Evolutionary conservation across 2,329 filamentous ascomycete genomes (phyloP), one percentile per base, ranked within the genome.

Genomic region (Nothopassalora personata): DNA sequence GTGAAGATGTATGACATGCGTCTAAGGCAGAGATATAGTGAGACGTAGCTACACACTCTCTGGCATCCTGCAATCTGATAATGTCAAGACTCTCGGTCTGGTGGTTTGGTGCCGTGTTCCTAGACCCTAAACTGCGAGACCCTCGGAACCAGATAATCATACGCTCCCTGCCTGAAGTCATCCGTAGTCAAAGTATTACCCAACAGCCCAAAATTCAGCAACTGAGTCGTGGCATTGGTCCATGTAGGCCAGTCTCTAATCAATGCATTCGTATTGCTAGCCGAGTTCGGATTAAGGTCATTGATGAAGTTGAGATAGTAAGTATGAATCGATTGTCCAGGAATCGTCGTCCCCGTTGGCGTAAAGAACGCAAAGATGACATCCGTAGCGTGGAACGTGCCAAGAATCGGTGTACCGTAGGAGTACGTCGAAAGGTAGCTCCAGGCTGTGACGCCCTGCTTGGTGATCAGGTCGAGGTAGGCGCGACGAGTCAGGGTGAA

Each of bases 221-320:
- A 68, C 68, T 83, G 73, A 57, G 62, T 59, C 9, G 52, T 56
- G 19, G 31, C 47, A 13, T 49, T 50, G 79, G 71, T 76, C 81
- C 83, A 87, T 65, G 80, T 72, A 39, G 83, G 83, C 83, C 83
- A 85, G 36, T 43, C 5, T 1, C 77, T 70, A 68, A 67, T 75
- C 39, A 60, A 19, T 43, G 64, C 64, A 75, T 63, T 60, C 76
- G 5, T 64, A 62, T 8, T 60, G 15, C 74, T 75, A 1, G 74
- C 77, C 73, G 49, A 47, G 66, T 92, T 92, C 1, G 89, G 89
- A 68, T 92, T 83, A 43, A 86, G 73, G 48, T 85, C 83, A 71
- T 90, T 81, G 8, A 91, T 67, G 69, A 93, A 93, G 53, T 83
- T 86, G 67, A 87, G 79, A 68, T 91, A 92, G 72, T 91, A 92